phyloP scores from a whole-genome alignment of 1,139 yeast genomes.

The Pichia sp. region DNA sequence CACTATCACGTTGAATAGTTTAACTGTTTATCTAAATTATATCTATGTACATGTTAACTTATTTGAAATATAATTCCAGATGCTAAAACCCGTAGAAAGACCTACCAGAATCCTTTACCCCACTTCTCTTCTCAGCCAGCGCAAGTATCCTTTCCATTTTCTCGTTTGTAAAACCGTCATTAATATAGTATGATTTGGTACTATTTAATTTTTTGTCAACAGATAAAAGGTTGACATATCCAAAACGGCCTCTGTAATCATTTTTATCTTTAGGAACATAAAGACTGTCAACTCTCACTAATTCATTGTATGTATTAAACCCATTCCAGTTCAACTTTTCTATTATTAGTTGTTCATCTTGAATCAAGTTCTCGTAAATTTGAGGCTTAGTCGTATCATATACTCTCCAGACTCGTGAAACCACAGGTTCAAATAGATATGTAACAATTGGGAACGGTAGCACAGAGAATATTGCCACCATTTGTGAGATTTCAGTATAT shows the following conservation, averaged over 20 bases:
- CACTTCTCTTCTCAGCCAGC: conserved; percentile 61
- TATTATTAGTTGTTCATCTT: conserved; percentile 61
- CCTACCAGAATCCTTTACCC: conserved; percentile 61
- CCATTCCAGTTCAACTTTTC: conserved; percentile 70
- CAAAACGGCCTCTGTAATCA: conserved; percentile 35
- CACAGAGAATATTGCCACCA: conserved; percentile 38
- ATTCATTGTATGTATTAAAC: conserved; percentile 57
- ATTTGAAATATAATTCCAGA: no score
- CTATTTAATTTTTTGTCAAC: conserved; percentile 36
- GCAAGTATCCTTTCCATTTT: conserved; percentile 86
- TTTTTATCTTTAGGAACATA: conserved; percentile 36
- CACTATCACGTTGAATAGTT: no score
- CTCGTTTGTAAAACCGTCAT: conserved; percentile 74
- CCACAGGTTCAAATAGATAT: conserved; percentile 62
- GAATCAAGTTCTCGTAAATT: conserved; percentile 54
- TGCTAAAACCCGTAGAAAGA: conserved; percentile 27
- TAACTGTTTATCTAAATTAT: no score
- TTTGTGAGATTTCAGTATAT: conserved; percentile 49
- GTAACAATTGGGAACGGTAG: conserved; percentile 50
- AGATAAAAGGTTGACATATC: conserved; percentile 61
- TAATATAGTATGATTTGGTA: conserved; percentile 49
- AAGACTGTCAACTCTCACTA: conserved; percentile 47
- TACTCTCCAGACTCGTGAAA: conserved; percentile 64
- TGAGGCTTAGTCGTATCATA: conserved; percentile 63
- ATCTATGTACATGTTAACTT: not conserved